Conservation (phyloP, 805 yeast genomes). For the Saccharomycopsis sp. region DNA sequence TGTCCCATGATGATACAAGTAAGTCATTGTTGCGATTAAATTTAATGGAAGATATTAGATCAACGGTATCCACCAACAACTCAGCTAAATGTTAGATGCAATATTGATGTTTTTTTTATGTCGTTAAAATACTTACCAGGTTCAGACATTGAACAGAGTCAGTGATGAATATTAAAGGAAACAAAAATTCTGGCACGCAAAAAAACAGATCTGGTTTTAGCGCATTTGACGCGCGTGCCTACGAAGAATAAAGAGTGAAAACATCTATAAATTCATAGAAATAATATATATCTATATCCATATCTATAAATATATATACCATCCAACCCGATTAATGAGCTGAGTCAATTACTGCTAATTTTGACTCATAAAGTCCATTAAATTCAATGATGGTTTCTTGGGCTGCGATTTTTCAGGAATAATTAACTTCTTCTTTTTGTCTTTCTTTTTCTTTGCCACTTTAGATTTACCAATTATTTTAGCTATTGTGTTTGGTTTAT, state of each 20-base stretch:
- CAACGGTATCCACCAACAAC: constrained; percentile 4
- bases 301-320: neutral
- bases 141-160: neutral
- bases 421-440: neutral
- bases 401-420: neutral
- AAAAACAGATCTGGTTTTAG: neutral
- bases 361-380: constrained; percentile 9
- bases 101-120: too few relatives aligned
- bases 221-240: neutral
- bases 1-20: constrained; percentile 17
- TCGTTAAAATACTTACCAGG: too few relatives aligned
- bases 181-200: neutral
- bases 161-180: neutral
- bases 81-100: constrained; percentile 10
- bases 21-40: constrained; percentile 9
- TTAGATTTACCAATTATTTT: neutral
- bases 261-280: neutral
- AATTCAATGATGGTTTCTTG: constrained; percentile 3
- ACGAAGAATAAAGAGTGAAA: neutral
- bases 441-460: neutral
- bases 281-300: neutral
- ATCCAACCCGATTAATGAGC: neutral
- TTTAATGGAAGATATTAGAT: constrained; percentile 15
- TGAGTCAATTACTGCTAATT: neutral
- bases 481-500: too few relatives aligned